Evolutionary conservation across 1,139 yeast genomes (phyloP).

Genomic region (Candida smagusa): DNA sequence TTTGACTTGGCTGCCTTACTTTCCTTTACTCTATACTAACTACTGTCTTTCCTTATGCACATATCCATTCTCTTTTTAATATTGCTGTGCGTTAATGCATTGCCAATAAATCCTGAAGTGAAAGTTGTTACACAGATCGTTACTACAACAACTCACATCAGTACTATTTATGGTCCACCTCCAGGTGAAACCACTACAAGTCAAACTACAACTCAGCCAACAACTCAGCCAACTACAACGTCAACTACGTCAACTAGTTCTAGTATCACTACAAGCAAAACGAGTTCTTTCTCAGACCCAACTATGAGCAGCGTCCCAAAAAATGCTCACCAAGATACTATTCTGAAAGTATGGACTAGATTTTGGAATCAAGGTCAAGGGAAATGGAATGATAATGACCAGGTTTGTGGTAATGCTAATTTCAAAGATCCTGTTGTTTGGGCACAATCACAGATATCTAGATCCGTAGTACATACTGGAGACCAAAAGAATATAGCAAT

Average conservation of each 20-base stretch:
- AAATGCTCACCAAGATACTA: slow-evolving; percentile 11
- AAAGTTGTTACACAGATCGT: no score
- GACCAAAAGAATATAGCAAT: slow-evolving; percentile 6
- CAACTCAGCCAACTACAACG: neutral
- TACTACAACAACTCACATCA: no score
- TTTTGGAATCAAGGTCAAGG: slow-evolving; percentile 18
- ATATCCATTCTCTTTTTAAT: no score
- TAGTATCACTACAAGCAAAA: slow-evolving; percentile 3
- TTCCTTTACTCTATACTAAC: no score
- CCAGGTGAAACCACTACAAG: no score
- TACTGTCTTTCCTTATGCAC: no score
- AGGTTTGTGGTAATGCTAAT: slow-evolving; percentile 11
- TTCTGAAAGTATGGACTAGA: slow-evolving; percentile 17
- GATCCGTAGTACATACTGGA: slow-evolving; percentile 7
- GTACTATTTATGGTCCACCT: no score
- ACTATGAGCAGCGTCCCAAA: slow-evolving; percentile 11
- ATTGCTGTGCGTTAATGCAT: no score
- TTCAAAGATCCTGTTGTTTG: slow-evolving; percentile 12
- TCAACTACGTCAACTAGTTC: slow-evolving; percentile 8
- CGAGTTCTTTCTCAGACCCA: slow-evolving; percentile 5
- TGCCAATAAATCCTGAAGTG: no score
- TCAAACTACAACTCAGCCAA: no score
- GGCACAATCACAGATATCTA: slow-evolving; percentile 13
- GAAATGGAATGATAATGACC: slow-evolving; percentile 21
- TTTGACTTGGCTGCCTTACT: no score